A percentile compares a stretch with the other conserved stretches of the same genome.
Conservation (phyloP, 2,329 filamentous ascomycete species). For the Phyllosticta paracitricarpa region DNA sequence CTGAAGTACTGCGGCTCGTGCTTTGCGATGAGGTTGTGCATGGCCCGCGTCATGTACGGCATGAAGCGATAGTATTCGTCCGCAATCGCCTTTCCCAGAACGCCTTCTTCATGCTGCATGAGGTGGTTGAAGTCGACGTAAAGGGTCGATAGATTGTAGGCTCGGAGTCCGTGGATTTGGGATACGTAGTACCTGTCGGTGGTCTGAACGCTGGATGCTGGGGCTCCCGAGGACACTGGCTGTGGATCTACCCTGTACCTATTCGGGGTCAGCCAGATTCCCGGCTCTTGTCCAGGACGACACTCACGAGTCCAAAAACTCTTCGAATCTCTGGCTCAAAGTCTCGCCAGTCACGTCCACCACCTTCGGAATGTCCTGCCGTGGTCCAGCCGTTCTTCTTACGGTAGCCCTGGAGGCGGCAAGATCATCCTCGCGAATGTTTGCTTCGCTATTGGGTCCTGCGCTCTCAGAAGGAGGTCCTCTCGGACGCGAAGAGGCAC, state of each 20-base stretch:
- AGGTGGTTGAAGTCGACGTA: conserved; percentile 86
- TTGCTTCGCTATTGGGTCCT: conserved; percentile 46
- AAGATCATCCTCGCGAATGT: conserved; percentile 52
- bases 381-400: conserved; percentile 34
- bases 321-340: conserved; percentile 66
- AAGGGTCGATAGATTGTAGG: conserved; percentile 68
- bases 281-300: neutral
- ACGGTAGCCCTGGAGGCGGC: conserved; percentile 44
- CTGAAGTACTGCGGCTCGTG: conserved; percentile 91
- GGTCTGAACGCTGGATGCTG: conserved; percentile 58
- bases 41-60: conserved; percentile 76
- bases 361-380: conserved; percentile 56
- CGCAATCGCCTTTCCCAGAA: conserved; percentile 75
- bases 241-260: conserved; percentile 57
- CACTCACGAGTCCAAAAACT: conserved; percentile 65
- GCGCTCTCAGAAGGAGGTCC: conserved; percentile 43
- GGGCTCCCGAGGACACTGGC: conserved; percentile 47
- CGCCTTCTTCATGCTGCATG: conserved; percentile 59
- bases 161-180: conserved; percentile 68
- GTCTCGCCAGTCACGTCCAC: conserved; percentile 67
- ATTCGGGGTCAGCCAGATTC: conserved; percentile 2
- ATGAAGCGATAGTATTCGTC: conserved; percentile 91
- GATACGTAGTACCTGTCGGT: conserved; percentile 79
- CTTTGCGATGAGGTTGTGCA: conserved; percentile 90
- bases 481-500: conserved; percentile 46